Evolutionary conservation across 371 early-diverging fungal genomes (phyloP).

Genomic region (Mortierella sp.): DNA sequence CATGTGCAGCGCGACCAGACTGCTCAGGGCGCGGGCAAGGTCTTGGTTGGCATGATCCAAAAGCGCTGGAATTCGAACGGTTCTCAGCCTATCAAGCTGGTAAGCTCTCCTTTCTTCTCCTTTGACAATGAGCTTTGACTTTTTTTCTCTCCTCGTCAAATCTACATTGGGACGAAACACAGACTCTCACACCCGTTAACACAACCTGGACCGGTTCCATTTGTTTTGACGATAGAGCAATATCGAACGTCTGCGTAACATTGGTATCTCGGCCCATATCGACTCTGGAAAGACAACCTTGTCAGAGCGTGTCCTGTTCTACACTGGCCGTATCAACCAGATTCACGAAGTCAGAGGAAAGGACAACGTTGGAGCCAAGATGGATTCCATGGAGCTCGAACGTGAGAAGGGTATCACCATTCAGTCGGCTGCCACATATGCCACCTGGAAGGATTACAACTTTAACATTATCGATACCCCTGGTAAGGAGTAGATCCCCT

Average conservation of each 20-base stretch:
- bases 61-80: slow-evolving; percentile 53
- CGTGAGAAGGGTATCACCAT: slow-evolving; percentile 97
- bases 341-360: slow-evolving; percentile 98
- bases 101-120: slow-evolving; percentile 13
- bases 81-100: slow-evolving; percentile 38
- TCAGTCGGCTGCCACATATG: slow-evolving; percentile 90
- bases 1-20: slow-evolving; percentile 44
- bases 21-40: slow-evolving; percentile 25
- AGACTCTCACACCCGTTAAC: neutral
- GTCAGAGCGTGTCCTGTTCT: slow-evolving; percentile 96
- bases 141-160: neutral
- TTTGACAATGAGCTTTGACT: neutral
- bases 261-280: slow-evolving; percentile 99
- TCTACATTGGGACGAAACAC: neutral
- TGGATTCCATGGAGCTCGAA: slow-evolving; percentile 99
- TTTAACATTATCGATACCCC: slow-evolving; percentile 95
- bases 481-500: slow-evolving; percentile 54
- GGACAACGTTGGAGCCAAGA: slow-evolving; percentile 97
- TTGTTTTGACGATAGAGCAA: slow-evolving; percentile 14
- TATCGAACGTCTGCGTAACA: slow-evolving; percentile 83
- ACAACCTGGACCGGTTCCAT: neutral
- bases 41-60: slow-evolving; percentile 52
- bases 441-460: slow-evolving; percentile 80
- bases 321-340: slow-evolving; percentile 95
- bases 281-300: slow-evolving; percentile 98